A percentile compares a stretch with the other conserved stretches of the same genome.
These are phyloP conservation scores for Cytospora schulzeri DNA, from an alignment of 2,329 filamentous ascomycete species.

Conservation along the genomic window DNA sequence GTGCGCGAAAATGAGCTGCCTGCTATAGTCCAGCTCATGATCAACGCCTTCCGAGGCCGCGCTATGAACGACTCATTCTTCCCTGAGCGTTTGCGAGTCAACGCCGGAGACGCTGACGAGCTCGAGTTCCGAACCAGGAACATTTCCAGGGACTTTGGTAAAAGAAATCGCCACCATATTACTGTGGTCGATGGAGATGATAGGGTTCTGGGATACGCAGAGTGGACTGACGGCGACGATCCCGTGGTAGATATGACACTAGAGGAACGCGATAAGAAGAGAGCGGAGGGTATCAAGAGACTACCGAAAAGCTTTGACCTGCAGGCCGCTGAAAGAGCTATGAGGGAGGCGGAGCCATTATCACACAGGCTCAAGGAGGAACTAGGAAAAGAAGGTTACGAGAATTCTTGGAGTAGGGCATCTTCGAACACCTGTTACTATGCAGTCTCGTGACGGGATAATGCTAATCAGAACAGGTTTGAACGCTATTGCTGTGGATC, in stretches of 20 bases:
- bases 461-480: slow-evolving; percentile 9
- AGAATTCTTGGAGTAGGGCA: slow-evolving; percentile 19
- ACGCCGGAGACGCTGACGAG: slow-evolving; percentile 1
- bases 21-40: neutral
- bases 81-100: slow-evolving; percentile 6
- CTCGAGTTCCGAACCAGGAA: neutral
- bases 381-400: slow-evolving; percentile 12
- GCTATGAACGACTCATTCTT: slow-evolving; percentile 19
- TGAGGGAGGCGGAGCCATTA: neutral
- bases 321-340: neutral
- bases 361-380: slow-evolving; percentile 7
- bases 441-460: neutral
- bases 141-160: neutral
- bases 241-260: neutral
- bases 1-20: slow-evolving; percentile 7
- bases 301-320: slow-evolving; percentile 1
- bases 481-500: slow-evolving; percentile 15
- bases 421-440: neutral
- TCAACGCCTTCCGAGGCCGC: slow-evolving; percentile 16
- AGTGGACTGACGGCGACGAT: slow-evolving; percentile 1
- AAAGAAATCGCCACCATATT: slow-evolving; percentile 10
- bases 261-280: slow-evolving; percentile 3
- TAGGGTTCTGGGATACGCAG: slow-evolving; percentile 6
- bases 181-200: slow-evolving; percentile 9
- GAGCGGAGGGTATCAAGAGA: neutral